Evolutionary conservation across 352 stramenopile genomes (phyloP).

Genomic region (Phytophthora sojae): DNA sequence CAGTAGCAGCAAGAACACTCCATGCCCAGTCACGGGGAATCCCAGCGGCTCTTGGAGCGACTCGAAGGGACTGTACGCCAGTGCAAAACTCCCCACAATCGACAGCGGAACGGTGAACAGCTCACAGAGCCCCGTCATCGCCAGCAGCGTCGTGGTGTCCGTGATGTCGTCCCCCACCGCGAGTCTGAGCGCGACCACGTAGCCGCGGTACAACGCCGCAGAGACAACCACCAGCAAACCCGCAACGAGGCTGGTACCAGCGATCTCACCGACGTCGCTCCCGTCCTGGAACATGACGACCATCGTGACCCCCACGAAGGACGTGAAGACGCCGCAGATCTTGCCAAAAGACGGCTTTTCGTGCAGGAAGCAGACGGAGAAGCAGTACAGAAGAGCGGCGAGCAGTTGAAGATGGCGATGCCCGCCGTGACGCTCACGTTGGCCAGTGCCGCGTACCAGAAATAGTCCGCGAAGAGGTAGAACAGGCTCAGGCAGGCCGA

Average conservation of each 20-base stretch:
- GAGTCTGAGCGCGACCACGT: slow-evolving; percentile 58
- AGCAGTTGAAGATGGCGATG: slow-evolving; percentile 67
- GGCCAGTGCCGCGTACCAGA: slow-evolving; percentile 60
- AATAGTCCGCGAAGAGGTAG: slow-evolving; percentile 62
- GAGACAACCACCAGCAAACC: slow-evolving; percentile 60
- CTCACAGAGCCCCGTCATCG: slow-evolving; percentile 53
- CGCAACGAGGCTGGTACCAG: slow-evolving; percentile 42
- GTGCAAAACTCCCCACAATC: slow-evolving; percentile 46
- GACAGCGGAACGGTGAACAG: slow-evolving; percentile 63
- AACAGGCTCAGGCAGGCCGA: slow-evolving; percentile 53
- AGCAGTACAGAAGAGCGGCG: slow-evolving; percentile 73
- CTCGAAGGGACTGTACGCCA: slow-evolving; percentile 45
- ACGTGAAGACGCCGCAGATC: slow-evolving; percentile 51
- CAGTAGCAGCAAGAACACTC: slow-evolving; percentile 45
- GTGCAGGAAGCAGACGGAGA: slow-evolving; percentile 66
- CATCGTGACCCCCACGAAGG: slow-evolving; percentile 56
- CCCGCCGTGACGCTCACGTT: slow-evolving; percentile 55
- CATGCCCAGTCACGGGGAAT: slow-evolving; percentile 42
- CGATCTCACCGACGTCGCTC: slow-evolving; percentile 33
- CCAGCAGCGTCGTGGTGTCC: slow-evolving; percentile 57
- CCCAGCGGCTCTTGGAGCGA: slow-evolving; percentile 54
- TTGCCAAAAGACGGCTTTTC: slow-evolving; percentile 49
- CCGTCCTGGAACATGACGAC: slow-evolving; percentile 54
- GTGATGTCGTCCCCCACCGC: slow-evolving; percentile 48
- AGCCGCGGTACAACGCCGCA: slow-evolving; percentile 55